These are phyloP conservation scores for Tillandsia fasciculata DNA, from an alignment of 176 grass and related monocot species.

Conservation along the genomic window DNA sequence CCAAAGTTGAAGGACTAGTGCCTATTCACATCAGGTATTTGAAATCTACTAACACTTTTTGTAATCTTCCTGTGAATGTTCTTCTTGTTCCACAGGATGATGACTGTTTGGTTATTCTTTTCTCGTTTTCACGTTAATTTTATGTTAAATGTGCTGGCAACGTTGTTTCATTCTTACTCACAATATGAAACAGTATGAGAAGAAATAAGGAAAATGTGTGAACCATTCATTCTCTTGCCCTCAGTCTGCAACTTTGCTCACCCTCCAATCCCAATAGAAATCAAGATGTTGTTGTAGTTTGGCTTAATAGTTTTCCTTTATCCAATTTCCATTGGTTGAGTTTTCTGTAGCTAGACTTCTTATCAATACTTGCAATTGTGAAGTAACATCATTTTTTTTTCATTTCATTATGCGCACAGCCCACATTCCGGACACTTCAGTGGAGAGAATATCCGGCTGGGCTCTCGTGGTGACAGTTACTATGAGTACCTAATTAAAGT, in stretches of 20 bases:
- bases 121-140: neutral
- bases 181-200: no score
- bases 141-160: neutral
- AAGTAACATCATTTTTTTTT: slow-evolving; percentile 11
- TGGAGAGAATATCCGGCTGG: slow-evolving; percentile 90
- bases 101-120: neutral
- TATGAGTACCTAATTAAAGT: slow-evolving; percentile 96
- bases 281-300: no score
- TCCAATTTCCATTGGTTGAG: neutral
- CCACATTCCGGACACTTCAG: slow-evolving; percentile 79
- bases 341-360: slow-evolving; percentile 2
- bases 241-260: no score
- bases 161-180: neutral
- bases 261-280: no score
- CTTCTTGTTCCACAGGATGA: neutral
- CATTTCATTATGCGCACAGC: slow-evolving; percentile 44
- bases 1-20: slow-evolving; percentile 83
- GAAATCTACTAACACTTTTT: neutral
- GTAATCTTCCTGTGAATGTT: neutral
- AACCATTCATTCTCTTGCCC: no score
- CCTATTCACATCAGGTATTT: slow-evolving; percentile 92
- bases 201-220: no score
- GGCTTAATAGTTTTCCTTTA: no score
- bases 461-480: slow-evolving; percentile 97
- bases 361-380: neutral